Base-by-base conservation (phyloP, 176 grass and related monocot genomes). In the Guadua angustifolia region DNA sequence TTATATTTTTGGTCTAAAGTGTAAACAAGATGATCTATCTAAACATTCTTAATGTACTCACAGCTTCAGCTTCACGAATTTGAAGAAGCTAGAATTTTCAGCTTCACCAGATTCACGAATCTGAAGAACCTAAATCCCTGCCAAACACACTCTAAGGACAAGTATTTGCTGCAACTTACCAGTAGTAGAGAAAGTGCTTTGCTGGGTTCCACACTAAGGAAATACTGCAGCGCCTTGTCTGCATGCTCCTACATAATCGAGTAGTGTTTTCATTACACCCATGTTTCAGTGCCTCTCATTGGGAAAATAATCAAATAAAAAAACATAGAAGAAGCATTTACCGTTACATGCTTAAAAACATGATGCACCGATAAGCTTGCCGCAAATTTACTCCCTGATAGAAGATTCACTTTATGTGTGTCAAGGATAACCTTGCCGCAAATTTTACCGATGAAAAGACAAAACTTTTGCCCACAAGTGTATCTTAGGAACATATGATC, bases 151-250 rank as follows among this genome's bases (percentile, higher is more conserved):
- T n/a, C n/a, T n/a, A 70, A 36, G 14, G 4, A 25, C 16, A 35
- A 58, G 16, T 73, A 53, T 44, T 72, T 57, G 13, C 3, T 73
- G 14, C 9, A 75, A 82, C 86, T 56, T 89, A 99, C 96, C 97
- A 98, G 73, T 80, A 98, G 79, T 14, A 88, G 87, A 90, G 89
- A 73, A 69, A 99, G 84, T 82, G 93, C 74, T 65, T 89, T 92
- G 59, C 53, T 84, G 26, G 91, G 88, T 70, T 95, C 91, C 45
- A 88, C 80, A 79, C 89, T 89, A 56, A 95, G 49, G 67, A 95
- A 99, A 90, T 99, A 95, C 66, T 94, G 96, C 74, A 95, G 73
- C 47, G 91, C 89, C 79, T 88, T 96, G 61, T 92, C 93, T 88
- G 97, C 93, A 92, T 96, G 85, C 66, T 94, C 97, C 97, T 99